Percentiles rank a stretch among this genome's conserved stretches.
Evolutionary conservation across 2,329 filamentous ascomycete species (phyloP).

Genomic region (Geosmithia morbida): DNA sequence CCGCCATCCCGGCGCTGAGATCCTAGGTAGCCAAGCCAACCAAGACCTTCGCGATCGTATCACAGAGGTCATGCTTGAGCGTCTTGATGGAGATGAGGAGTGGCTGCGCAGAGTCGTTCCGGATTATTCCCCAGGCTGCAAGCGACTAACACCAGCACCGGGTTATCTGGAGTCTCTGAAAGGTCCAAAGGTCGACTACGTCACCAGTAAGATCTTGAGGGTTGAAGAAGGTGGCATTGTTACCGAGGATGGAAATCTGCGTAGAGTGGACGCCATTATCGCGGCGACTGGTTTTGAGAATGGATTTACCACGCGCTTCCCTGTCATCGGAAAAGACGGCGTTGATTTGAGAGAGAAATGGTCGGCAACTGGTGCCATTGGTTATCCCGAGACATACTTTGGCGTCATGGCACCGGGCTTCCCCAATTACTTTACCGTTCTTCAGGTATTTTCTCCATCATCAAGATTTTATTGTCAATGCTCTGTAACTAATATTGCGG

Average conservation of each 20-base stretch:
- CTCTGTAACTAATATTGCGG: neutral
- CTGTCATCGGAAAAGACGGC: slow-evolving; percentile 26
- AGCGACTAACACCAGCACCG: slow-evolving; percentile 49
- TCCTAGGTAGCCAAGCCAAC: neutral
- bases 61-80: slow-evolving; percentile 32
- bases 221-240: slow-evolving; percentile 35
- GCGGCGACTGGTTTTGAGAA: slow-evolving; percentile 12
- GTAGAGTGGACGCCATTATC: slow-evolving; percentile 9
- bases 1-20: slow-evolving; percentile 5
- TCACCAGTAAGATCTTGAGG: slow-evolving; percentile 21
- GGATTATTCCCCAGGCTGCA: slow-evolving; percentile 49
- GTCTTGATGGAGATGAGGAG: slow-evolving; percentile 38
- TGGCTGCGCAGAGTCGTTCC: slow-evolving; percentile 42
- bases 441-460: neutral
- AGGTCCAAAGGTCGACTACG: slow-evolving; percentile 46
- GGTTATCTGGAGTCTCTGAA: slow-evolving; percentile 53
- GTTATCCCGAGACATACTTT: slow-evolving; percentile 12
- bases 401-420: slow-evolving; percentile 12
- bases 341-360: slow-evolving; percentile 13
- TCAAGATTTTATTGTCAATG: no score
- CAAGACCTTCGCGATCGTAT: slow-evolving; percentile 21
- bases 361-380: slow-evolving; percentile 7
- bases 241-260: slow-evolving; percentile 27
- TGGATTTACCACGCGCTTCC: slow-evolving; percentile 18
- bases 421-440: slow-evolving; percentile 10